phyloP scores from a whole-genome alignment of 805 yeast species.

The Metschnikowia continentalis region DNA sequence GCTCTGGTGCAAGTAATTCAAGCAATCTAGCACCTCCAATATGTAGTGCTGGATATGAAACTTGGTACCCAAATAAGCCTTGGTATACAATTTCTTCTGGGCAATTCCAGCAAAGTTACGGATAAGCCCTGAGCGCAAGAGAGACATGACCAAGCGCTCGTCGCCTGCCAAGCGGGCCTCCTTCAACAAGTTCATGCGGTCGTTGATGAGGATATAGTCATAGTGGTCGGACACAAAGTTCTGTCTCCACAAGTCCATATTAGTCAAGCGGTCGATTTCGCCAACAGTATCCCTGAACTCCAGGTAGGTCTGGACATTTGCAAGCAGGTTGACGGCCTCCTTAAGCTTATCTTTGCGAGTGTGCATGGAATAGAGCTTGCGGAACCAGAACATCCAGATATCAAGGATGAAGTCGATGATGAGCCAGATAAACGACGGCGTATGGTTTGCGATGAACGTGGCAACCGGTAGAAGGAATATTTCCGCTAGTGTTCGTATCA shows the following conservation, averaged over 20 bases:
- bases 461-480: conserved; percentile 18
- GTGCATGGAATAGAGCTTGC: conserved; percentile 31
- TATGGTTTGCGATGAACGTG: conserved; percentile 29
- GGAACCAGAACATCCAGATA: conserved; percentile 45
- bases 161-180: conserved; percentile 61
- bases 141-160: conserved; percentile 53
- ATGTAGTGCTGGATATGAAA: conserved; percentile 82
- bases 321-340: conserved; percentile 46
- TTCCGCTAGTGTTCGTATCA: conserved; percentile 11
- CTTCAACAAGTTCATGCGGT: conserved; percentile 58
- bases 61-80: conserved; percentile 87
- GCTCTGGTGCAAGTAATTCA: conserved; percentile 54
- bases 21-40: conserved; percentile 64
- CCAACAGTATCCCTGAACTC: conserved; percentile 63
- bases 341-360: conserved; percentile 41
- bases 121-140: conserved; percentile 76
- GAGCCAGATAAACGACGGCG: conserved; percentile 39
- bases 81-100: conserved; percentile 70
- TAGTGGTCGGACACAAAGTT: conserved; percentile 77
- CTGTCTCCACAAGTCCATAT: conserved; percentile 62
- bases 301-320: conserved; percentile 51
- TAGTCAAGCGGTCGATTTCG: conserved; percentile 47
- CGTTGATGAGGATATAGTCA: conserved; percentile 79
- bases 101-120: conserved; percentile 91
- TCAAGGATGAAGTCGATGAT: conserved; percentile 42